Evolutionary conservation across 257 asterid genomes (phyloP).

Genomic region (Penstemon newberryi): DNA sequence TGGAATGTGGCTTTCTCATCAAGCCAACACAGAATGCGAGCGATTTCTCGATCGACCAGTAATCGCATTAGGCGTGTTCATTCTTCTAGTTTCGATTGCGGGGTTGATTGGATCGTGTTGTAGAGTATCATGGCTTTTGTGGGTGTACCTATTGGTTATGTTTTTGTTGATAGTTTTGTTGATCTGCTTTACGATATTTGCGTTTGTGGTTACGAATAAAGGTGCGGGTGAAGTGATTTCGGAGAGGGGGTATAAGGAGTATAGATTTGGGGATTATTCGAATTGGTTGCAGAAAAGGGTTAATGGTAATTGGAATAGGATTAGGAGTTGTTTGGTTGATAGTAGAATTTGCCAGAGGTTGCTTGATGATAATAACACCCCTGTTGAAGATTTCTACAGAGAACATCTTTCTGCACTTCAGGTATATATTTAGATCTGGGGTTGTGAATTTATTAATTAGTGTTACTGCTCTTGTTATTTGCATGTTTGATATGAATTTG

Average conservation of each 20-base stretch:
- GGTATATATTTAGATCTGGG: conserved; percentile 46
- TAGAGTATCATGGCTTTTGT: conserved; percentile 73
- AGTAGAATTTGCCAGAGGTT: conserved; percentile 65
- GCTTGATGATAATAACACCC: conserved; percentile 35
- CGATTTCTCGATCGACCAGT: conserved; percentile 74
- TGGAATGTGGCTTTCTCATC: conserved; percentile 78
- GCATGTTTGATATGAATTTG: background rate
- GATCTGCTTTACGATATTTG: conserved; percentile 81
- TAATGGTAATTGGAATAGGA: conserved; percentile 56
- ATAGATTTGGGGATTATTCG: conserved; percentile 74
- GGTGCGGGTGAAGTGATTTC: conserved; percentile 73
- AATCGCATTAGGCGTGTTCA: conserved; percentile 72
- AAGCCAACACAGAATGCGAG: conserved; percentile 75
- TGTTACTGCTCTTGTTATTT: background rate
- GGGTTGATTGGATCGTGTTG: conserved; percentile 84
- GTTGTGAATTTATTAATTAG: background rate
- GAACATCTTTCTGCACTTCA: conserved; percentile 69
- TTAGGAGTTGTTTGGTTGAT: conserved; percentile 68
- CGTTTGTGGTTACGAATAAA: conserved; percentile 82
- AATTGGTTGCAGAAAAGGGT: conserved; percentile 91
- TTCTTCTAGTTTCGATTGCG: conserved; percentile 71
- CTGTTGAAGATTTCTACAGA: conserved; percentile 40
- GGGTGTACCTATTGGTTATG: conserved; percentile 80
- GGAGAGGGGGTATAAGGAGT: conserved; percentile 74
- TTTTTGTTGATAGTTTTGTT: conserved; percentile 66